These are phyloP conservation scores for Globisporangium megalacanthum DNA, from an alignment of 352 stramenopile genomes.

Conservation along the genomic window DNA sequence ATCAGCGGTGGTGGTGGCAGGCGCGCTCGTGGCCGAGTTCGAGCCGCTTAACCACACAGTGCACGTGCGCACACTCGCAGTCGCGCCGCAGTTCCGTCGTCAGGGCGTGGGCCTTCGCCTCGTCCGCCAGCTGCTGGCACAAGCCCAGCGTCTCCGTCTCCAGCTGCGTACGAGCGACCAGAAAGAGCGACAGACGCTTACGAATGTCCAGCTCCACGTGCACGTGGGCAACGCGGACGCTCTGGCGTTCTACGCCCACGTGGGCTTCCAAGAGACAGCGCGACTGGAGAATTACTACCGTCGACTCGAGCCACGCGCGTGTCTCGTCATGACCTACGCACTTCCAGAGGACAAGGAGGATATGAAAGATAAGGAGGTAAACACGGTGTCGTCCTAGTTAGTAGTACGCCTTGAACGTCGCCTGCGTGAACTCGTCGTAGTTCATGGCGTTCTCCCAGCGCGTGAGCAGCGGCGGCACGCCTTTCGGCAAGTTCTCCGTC, in stretches of 20 bases:
- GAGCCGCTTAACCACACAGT: constrained; percentile 23
- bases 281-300: constrained; percentile 64
- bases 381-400: constrained; percentile 13
- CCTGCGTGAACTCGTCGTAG: constrained; percentile 91
- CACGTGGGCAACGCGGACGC: constrained; percentile 55
- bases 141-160: constrained; percentile 1
- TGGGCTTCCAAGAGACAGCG: constrained; percentile 43
- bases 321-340: constrained; percentile 37
- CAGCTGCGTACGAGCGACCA: constrained; percentile 1
- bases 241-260: constrained; percentile 46
- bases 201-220: constrained; percentile 47
- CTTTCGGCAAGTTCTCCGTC: constrained; percentile 70
- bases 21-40: constrained; percentile 35
- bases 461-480: constrained; percentile 78
- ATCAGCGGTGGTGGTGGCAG: constrained; percentile 12
- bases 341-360: constrained; percentile 9
- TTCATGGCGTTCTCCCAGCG: constrained; percentile 86
- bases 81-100: constrained; percentile 24
- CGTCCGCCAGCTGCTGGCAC: constrained; percentile 31
- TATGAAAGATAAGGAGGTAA: neutral
- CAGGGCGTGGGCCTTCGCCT: constrained; percentile 33
- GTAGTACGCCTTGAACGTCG: constrained; percentile 91
- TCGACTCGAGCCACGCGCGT: constrained; percentile 43
- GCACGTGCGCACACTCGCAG: constrained; percentile 42
- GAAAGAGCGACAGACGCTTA: neutral